Percentiles rank a stretch among this genome's conserved stretches.
phyloP scores from a whole-genome alignment of 108 stramenopile species.

The Aureococcus anophagefferens region DNA sequence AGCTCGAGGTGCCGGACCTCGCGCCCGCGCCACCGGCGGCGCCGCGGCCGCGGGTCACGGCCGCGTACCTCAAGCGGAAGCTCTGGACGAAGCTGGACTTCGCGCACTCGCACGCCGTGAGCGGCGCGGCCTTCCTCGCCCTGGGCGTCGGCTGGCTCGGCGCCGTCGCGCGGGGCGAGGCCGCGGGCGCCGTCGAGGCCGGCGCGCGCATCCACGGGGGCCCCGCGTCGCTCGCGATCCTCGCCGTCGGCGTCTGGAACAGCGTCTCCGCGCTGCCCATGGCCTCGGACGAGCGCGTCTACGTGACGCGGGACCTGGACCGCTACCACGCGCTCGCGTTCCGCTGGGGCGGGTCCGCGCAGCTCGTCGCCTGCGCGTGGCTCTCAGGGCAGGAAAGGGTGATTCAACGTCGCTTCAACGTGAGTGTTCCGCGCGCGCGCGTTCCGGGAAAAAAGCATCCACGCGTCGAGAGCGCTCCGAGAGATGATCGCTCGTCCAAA shows the following conservation, averaged over 20 bases:
- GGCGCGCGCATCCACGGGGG: neutral
- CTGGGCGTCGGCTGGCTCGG: neutral
- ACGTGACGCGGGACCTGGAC: neutral
- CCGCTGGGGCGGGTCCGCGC: neutral
- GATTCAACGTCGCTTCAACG: no score
- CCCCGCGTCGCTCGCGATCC: neutral
- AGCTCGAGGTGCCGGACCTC: no score
- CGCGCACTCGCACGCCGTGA: neutral
- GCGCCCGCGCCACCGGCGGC: no score
- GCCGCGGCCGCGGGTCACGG: no score
- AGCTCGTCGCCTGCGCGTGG: neutral
- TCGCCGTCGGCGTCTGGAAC: conserved; percentile 1
- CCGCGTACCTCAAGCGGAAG: no score
- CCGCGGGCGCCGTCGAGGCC: neutral
- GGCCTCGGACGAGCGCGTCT: neutral
- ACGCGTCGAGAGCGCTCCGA: no score
- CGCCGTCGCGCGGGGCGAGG: neutral
- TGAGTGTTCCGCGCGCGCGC: no score
- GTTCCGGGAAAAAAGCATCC: no score
- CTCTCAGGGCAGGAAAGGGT: no score
- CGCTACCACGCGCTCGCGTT: neutral
- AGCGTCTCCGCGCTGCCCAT: neutral
- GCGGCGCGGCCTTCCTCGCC: neutral
- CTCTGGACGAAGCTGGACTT: neutral
- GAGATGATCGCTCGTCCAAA: no score